These are phyloP conservation scores for Dicorynia guianensis DNA, from an alignment of 306 rosid species.

Conservation along the genomic window DNA sequence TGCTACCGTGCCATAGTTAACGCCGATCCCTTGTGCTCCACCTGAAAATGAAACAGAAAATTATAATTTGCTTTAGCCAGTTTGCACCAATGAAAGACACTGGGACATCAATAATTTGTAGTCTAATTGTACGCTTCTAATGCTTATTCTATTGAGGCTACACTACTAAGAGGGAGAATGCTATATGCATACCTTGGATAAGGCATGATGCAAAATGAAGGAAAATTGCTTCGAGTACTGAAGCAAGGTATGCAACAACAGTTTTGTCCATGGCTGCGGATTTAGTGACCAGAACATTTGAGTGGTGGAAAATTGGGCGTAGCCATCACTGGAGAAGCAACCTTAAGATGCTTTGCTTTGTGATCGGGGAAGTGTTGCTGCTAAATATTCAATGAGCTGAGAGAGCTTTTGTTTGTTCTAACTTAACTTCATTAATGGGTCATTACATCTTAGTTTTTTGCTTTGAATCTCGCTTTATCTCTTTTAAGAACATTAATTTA, in stretches of 20 bases:
- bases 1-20: slow-evolving; percentile 66
- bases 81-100: neutral
- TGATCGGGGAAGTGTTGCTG: slow-evolving; percentile 37
- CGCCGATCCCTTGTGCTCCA: slow-evolving; percentile 62
- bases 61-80: neutral
- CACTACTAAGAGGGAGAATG: neutral
- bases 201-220: slow-evolving; percentile 49
- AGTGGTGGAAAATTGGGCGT: neutral
- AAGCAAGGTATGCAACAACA: slow-evolving; percentile 19
- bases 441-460: slow-evolving; percentile 28
- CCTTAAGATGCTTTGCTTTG: slow-evolving; percentile 72
- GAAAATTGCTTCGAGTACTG: slow-evolving; percentile 19
- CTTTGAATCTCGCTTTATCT: neutral
- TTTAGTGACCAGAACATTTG: neutral
- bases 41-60: neutral
- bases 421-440: neutral
- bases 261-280: slow-evolving; percentile 45
- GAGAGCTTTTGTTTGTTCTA: slow-evolving; percentile 35
- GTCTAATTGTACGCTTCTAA: neutral
- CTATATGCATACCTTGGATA: slow-evolving; percentile 47
- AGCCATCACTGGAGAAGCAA: slow-evolving; percentile 57
- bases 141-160: too few species aligned
- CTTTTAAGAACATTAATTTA: neutral
- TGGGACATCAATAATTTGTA: neutral
- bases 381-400: slow-evolving; percentile 24